Conservation (phyloP, 2,329 filamentous ascomycete species). For the Aureobasidium pullulans region DNA sequence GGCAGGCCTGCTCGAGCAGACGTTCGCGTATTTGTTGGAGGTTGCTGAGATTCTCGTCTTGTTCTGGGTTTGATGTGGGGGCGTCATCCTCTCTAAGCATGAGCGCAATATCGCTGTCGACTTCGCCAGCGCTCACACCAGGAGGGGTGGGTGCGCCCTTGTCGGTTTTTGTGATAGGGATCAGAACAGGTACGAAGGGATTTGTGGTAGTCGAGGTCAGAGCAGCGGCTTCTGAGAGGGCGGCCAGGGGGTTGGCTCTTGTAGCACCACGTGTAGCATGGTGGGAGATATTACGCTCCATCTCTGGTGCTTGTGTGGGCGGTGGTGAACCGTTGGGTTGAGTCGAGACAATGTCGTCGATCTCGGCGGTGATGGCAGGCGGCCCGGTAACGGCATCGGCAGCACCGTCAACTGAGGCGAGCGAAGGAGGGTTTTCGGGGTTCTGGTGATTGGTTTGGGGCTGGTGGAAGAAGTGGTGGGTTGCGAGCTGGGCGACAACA, state of each 20-base stretch:
- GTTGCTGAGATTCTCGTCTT: neutral
- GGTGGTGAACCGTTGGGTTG: conserved; percentile 22
- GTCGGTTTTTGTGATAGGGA: conserved; percentile 40
- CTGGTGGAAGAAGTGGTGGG: conserved; percentile 51
- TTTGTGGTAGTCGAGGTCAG: conserved; percentile 24
- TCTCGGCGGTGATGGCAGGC: conserved; percentile 18
- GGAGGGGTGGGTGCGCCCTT: conserved; percentile 42
- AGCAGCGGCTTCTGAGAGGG: conserved; percentile 44
- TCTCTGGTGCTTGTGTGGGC: conserved; percentile 36
- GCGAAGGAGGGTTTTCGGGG: conserved; percentile 21
- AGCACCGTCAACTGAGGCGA: conserved; percentile 25
- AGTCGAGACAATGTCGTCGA: conserved; percentile 17
- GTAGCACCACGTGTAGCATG: conserved; percentile 45
- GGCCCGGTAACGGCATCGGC: conserved; percentile 19
- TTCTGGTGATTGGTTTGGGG: conserved; percentile 22
- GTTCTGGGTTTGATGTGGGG: conserved; percentile 1
- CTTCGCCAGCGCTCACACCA: conserved; percentile 34
- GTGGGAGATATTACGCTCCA: conserved; percentile 54
- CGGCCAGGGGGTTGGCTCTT: conserved; percentile 41
- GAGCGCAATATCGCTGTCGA: conserved; percentile 43
- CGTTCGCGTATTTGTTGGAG: conserved; percentile 21
- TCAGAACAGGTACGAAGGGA: conserved; percentile 40
- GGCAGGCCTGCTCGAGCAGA: conserved; percentile 29
- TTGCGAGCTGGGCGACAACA: conserved; percentile 53
- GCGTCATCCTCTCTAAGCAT: conserved; percentile 31